These are phyloP conservation scores for Rhodotorula sp. DNA, from an alignment of 1,284 basidiomycete species.

Conservation along the genomic window DNA sequence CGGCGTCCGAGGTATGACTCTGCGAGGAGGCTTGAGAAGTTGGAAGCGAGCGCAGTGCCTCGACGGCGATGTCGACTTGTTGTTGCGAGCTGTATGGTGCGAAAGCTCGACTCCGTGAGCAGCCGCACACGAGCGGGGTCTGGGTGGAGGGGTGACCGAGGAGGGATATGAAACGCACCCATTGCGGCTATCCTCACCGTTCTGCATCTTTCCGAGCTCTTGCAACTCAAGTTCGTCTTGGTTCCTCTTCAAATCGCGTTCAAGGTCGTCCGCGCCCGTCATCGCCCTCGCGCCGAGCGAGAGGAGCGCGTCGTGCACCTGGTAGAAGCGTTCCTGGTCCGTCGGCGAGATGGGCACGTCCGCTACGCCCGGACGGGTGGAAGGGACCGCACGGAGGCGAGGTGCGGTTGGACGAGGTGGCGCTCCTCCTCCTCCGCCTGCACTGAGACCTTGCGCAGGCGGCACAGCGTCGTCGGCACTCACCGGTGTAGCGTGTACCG, in stretches of 20 bases:
- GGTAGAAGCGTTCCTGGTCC: conserved; percentile 6
- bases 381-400: not conserved
- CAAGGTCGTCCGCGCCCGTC: not conserved
- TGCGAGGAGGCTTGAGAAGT: no score
- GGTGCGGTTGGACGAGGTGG: not conserved
- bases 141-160: not conserved
- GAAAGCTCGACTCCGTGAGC: not conserved
- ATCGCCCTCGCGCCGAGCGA: not conserved
- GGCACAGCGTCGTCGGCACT: no score
- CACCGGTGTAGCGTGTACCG: no score
- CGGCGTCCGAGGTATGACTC: no score
- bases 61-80: not conserved
- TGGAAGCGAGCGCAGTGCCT: no score
- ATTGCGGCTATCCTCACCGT: not conserved
- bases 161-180: no score
- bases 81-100: not conserved
- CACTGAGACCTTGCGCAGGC: not conserved
- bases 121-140: not conserved
- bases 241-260: not conserved
- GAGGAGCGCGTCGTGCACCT: not conserved
- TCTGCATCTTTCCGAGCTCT: not conserved
- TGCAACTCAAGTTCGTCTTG: not conserved
- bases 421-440: not conserved
- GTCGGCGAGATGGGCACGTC: conserved; percentile 7
- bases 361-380: not conserved